Base-by-base conservation (phyloP, 768 basidiomycete genomes). In the Hemileccinum impolitum region DNA sequence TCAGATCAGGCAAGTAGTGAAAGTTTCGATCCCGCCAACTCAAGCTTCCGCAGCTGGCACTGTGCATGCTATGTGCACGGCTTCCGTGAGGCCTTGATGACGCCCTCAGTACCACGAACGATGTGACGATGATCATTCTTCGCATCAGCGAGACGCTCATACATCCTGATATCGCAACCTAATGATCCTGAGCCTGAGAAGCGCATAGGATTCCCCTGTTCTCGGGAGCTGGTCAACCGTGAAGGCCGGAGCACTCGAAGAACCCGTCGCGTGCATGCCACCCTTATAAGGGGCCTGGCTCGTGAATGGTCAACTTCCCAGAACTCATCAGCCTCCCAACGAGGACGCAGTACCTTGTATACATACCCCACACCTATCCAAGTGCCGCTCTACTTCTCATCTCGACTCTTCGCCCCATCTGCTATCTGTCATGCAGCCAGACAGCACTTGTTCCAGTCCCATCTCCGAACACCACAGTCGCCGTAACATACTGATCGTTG, bases 401-500 rank as follows among this genome's bases (percentile, higher is more conserved):
- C 26, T 31, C 37, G 31, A 48, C 37, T 39, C 51, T 15, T 21
- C n/a, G n/a, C n/a, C n/a, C n/a, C n/a, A 32, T 40, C 40, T 18
- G 21, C 35, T 28, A 25, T n/a, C 51, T 26, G 7, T 26, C 47
- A 64, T 51, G 52, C 48, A 31, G 38, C 21, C 53, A 43, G 45
- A 50, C 18, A 52, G 53, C 47, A 11, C 13, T 8, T 55, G 48
- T 52, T 52, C 62, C 14, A 53, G 52, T 26, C 52, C 52, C 47
- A 53, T 42, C 39, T 45, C 47, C 28, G 49, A 59, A 4, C 19
- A 17, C 6, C 39, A 43, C 35, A 39, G n/a, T 19, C 62, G 46
- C 31, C 62, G 62, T 12, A 64, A 64, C 34, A 34, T 66, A 40
- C 47, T 65, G 32, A 65, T 65, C 30, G 48, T 65, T 11, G 63